Evolutionary conservation across 345 rosid genomes (phyloP), one percentile per base, ranked within the genome.

Genomic region (Stellera chamaejasme): DNA sequence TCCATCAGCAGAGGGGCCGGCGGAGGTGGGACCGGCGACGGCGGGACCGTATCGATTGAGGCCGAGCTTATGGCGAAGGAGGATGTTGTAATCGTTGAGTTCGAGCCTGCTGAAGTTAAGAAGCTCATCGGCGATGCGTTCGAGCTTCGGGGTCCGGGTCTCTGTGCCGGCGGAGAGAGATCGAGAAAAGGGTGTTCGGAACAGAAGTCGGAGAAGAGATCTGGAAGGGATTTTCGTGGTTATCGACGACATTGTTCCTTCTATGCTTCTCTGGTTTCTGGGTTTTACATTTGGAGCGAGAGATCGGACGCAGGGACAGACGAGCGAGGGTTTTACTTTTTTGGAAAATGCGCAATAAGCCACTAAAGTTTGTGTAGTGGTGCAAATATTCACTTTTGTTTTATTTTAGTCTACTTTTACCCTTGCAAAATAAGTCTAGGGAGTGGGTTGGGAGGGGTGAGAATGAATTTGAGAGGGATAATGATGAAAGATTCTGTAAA

Each of bases 51-150:
- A 86, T 10, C 84, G 77, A 61, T 79, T 61, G 64, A 86, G 78
- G 28, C 97, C 86, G 74, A 84, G 66, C 67, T 88, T 86, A 60
- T 54, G 83, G 25, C 87, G 70, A 72, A 81, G 82, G 61, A 93
- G 90, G 75, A 84, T 73, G 46, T 85, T 65, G 71, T 86, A 93
- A 52, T 93, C 96, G 58, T 72, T 60, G 13, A 85, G 79, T 74
- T 88, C 94, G 45, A 88, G 78, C 58, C 80, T 73, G n/a, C 78
- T 80, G 8, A 92, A 86, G 51, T 71, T 78, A 47, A 82, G 81
- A 13, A 86, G 81, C 11, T 81, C 83, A 64, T 84, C 90, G 45
- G 97, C 83, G 54, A 93, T 81, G 10, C 94, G 87, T 61, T 89
- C 97, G 26, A 88, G 93, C 63, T 93, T 93, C 72, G 79, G 81